phyloP scores from a whole-genome alignment of 306 rosid species.

The Quercus berberidifolia region DNA sequence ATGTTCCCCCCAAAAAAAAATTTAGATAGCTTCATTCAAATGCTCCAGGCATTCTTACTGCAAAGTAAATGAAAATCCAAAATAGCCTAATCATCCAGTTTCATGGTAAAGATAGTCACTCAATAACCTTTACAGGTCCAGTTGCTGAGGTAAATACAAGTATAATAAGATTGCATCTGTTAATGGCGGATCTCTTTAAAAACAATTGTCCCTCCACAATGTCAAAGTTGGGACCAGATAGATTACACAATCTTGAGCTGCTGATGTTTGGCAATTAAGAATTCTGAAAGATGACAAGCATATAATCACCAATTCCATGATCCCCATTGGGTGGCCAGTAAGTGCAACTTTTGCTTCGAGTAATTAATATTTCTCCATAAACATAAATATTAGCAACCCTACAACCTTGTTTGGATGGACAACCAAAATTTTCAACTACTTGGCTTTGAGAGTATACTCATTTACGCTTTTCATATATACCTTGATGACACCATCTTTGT shows the following conservation, averaged over 20 bases:
- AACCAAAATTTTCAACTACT: slow-evolving; percentile 27
- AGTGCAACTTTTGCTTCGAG: slow-evolving; percentile 24
- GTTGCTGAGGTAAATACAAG: not conserved
- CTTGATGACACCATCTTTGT: slow-evolving; percentile 29
- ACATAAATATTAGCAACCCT: slow-evolving; percentile 32
- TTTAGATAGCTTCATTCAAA: not conserved
- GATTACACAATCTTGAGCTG: slow-evolving; percentile 20
- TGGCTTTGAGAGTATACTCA: slow-evolving; percentile 6
- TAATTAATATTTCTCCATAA: slow-evolving; percentile 21
- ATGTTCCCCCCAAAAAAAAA: not conserved
- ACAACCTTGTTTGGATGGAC: slow-evolving; percentile 21
- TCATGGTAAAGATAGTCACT: slow-evolving; percentile 22
- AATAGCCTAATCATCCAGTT: slow-evolving; percentile 24
- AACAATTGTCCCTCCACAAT: slow-evolving; percentile 19
- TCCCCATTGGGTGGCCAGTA: slow-evolving; percentile 19
- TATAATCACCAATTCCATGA: not conserved
- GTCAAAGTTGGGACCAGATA: slow-evolving; percentile 14
- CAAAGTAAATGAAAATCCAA: not conserved
- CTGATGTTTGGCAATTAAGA: slow-evolving; percentile 11
- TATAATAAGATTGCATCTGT: slow-evolving; percentile 12
- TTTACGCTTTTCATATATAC: slow-evolving; percentile 24
- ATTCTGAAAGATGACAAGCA: not conserved
- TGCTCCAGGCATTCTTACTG: not conserved
- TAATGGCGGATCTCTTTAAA: not conserved
- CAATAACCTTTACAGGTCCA: slow-evolving; percentile 21